Conservation (phyloP, 106 monocot genomes). For the Allium cepa region DNA sequence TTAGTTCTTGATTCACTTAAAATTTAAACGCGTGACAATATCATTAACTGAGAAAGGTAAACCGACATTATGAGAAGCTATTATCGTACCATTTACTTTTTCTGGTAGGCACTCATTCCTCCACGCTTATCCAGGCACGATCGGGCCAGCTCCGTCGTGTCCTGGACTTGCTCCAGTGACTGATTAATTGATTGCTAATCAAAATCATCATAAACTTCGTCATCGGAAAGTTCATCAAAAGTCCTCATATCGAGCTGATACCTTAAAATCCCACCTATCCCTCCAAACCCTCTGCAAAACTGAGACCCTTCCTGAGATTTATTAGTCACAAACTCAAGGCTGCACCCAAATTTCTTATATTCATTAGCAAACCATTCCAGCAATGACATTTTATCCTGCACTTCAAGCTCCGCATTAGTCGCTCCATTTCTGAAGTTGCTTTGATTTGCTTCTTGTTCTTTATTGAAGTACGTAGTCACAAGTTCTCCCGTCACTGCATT, state of each 20-base stretch:
- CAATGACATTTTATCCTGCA: conserved; percentile 16
- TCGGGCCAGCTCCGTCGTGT: conserved; percentile 13
- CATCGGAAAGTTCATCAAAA: conserved; percentile 43
- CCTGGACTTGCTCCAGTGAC: conserved; percentile 24
- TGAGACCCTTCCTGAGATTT: conserved; percentile 30
- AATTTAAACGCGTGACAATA: too few species aligned
- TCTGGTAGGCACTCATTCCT: conserved; percentile 6
- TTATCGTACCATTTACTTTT: conserved; percentile 8
- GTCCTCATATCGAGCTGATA: conserved; percentile 57
- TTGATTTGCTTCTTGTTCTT: conserved; percentile 37
- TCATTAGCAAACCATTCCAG: conserved; percentile 28
- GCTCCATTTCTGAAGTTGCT: conserved; percentile 25
- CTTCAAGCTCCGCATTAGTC: conserved; percentile 30
- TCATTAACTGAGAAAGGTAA: too few species aligned
- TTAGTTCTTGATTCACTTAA: too few species aligned
- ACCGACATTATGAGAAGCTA: too few species aligned
- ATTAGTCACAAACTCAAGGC: conserved; percentile 26
- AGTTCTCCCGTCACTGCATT: conserved; percentile 28
- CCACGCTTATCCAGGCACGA: conserved; percentile 1
- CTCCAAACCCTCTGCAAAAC: conserved; percentile 27
- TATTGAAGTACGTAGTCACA: conserved; percentile 23
- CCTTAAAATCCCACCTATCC: conserved; percentile 25
- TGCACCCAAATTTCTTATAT: conserved; percentile 22
- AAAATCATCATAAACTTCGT: conserved; percentile 30
- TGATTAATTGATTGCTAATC: conserved; percentile 54